A percentile compares a stretch with the other conserved stretches of the same genome.
These are phyloP conservation scores for Colletotrichum eremochloae DNA, from an alignment of 2,329 filamentous ascomycete species.

Conservation along the genomic window DNA sequence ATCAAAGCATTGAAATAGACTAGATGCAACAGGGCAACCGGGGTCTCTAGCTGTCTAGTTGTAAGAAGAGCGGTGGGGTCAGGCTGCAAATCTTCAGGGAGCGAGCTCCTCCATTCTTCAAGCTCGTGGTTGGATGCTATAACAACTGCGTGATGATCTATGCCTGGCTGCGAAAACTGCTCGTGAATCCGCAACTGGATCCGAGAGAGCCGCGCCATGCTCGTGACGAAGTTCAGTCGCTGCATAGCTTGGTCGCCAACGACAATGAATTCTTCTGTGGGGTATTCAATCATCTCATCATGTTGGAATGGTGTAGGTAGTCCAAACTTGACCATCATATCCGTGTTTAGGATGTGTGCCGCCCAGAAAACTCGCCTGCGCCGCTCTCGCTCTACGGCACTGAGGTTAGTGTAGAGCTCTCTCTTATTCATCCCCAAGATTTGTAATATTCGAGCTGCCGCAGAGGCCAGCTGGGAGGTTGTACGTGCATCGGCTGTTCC, in stretches of 20 bases:
- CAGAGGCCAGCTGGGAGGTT: constrained; percentile 14
- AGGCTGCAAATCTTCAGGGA: constrained; percentile 16
- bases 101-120: constrained; percentile 23
- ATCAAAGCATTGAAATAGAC: constrained; percentile 25
- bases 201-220: constrained; percentile 16
- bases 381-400: not conserved
- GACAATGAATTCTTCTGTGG: not conserved
- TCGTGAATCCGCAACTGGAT: constrained; percentile 28
- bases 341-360: constrained; percentile 23
- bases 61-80: not conserved
- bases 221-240: not conserved
- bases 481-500: constrained; percentile 30
- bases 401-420: not conserved
- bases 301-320: constrained; percentile 12
- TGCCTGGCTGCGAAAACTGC: constrained; percentile 1
- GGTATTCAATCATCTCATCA: constrained; percentile 12
- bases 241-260: not conserved
- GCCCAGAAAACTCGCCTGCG: constrained; percentile 31
- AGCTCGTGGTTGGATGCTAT: constrained; percentile 6
- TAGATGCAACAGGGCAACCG: constrained; percentile 10
- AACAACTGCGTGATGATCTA: not conserved
- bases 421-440: constrained; percentile 25
- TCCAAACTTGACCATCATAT: constrained; percentile 25
- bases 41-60: constrained; percentile 18
- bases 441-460: constrained; percentile 15